These are phyloP conservation scores for Fagopyrum tataricum DNA, from an alignment of 148 eudicot species.

Conservation along the genomic window DNA sequence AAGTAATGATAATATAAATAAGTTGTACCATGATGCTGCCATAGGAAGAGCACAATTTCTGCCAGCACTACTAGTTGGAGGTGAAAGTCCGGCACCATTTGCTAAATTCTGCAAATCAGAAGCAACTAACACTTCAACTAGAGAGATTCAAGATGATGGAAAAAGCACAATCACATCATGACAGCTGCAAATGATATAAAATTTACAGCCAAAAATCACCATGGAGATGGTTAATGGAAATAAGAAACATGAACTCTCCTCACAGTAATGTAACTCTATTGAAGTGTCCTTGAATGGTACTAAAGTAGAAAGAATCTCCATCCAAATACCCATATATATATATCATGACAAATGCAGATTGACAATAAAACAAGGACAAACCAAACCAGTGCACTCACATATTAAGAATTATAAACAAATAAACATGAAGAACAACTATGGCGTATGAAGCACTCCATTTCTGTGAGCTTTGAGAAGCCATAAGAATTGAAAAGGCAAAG, in stretches of 20 bases:
- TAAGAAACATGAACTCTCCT: not conserved
- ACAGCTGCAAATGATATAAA: too few species aligned
- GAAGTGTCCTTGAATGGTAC: not conserved
- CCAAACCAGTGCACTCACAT: not conserved
- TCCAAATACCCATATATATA: not conserved
- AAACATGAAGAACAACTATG: not conserved
- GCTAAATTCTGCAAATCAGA: slow-evolving; percentile 36
- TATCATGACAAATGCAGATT: not conserved
- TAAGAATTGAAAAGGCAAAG: too few species aligned
- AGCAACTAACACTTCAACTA: slow-evolving; percentile 4
- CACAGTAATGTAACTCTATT: not conserved
- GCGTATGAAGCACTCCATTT: not conserved
- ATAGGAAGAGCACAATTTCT: slow-evolving; percentile 44
- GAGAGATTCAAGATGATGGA: not conserved
- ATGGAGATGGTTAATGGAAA: not conserved
- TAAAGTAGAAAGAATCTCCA: not conserved
- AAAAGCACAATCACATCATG: not conserved
- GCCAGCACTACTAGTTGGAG: slow-evolving; percentile 15
- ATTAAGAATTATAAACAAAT: not conserved
- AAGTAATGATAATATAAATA: not conserved
- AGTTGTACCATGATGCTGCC: slow-evolving; percentile 75
- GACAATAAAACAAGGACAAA: not conserved
- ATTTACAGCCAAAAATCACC: not conserved
- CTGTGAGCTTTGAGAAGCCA: not conserved
- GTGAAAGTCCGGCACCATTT: slow-evolving; percentile 6